These are phyloP conservation scores for Chrysoporthe deuterocubensis DNA, from an alignment of 2,329 filamentous ascomycete species.

Conservation along the genomic window DNA sequence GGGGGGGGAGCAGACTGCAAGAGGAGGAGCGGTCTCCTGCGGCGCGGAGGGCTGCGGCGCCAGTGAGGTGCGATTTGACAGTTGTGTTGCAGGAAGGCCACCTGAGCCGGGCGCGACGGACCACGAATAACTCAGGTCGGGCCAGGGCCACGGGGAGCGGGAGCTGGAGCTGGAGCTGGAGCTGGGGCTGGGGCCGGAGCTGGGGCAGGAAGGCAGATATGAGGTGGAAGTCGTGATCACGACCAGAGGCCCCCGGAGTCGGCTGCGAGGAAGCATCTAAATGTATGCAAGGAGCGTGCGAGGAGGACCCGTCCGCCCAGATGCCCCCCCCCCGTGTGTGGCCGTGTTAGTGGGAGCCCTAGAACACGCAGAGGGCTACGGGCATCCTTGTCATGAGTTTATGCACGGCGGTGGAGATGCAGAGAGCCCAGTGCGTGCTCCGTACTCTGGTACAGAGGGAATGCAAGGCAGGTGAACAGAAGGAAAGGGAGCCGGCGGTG, in stretches of 20 bases:
- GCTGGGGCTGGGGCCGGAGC: background rate
- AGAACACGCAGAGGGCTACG: conserved; percentile 26
- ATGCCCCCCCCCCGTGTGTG: conserved; percentile 21
- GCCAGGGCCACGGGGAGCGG: background rate
- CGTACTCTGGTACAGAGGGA: conserved; percentile 16
- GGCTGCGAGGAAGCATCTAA: conserved; percentile 26
- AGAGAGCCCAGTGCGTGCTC: conserved; percentile 23
- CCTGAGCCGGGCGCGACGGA: background rate
- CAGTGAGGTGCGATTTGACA: conserved; percentile 8
- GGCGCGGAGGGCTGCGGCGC: conserved; percentile 10
- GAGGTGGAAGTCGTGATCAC: conserved; percentile 13
- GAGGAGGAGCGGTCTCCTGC: conserved; percentile 15
- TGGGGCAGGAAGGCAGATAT: conserved; percentile 11
- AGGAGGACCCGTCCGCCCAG: conserved; percentile 14
- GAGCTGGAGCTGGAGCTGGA: too few relatives aligned
- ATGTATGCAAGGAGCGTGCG: conserved; percentile 19
- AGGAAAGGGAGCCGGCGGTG: conserved; percentile 12
- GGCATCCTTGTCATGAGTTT: conserved; percentile 21
- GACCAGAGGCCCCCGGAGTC: conserved; percentile 1
- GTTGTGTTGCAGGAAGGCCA: background rate
- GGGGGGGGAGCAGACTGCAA: conserved; percentile 17
- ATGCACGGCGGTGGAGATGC: conserved; percentile 27
- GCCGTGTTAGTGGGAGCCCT: conserved; percentile 15
- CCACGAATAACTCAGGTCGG: background rate
- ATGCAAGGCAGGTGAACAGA: conserved; percentile 19